Conservation (phyloP, 768 basidiomycete genomes). For the Sporobolomyces phaffii region DNA sequence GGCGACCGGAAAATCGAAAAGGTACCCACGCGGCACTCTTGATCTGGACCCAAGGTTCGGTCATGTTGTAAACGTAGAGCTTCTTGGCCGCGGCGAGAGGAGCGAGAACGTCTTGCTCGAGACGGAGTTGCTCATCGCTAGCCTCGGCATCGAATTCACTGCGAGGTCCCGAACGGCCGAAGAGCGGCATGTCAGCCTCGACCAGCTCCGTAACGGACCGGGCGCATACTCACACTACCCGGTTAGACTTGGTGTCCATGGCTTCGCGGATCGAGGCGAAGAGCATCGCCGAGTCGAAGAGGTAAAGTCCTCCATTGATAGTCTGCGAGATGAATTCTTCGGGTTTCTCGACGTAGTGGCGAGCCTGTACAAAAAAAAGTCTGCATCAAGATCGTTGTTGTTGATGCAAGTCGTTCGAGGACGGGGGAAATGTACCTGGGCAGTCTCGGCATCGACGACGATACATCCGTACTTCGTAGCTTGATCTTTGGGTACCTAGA, state of each 20-base stretch:
- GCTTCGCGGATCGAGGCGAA: conserved; percentile 50
- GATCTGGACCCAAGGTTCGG: conserved; percentile 50
- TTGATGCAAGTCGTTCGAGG: no score
- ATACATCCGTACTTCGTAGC: conserved; percentile 50
- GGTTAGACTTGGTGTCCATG: conserved; percentile 49
- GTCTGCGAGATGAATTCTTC: conserved; percentile 50
- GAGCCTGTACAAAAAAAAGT: neutral
- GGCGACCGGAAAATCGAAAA: no score
- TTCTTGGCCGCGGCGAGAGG: conserved; percentile 48
- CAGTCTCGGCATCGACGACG: conserved; percentile 47
- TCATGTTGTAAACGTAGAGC: conserved; percentile 50
- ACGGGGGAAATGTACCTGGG: conserved; percentile 36
- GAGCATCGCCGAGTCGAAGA: conserved; percentile 48
- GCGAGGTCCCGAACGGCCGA: neutral
- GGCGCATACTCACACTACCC: conserved; percentile 41
- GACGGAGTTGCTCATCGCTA: conserved; percentile 50
- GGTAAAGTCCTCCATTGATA: conserved; percentile 50
- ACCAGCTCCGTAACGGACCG: no score
- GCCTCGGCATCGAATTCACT: conserved; percentile 31
- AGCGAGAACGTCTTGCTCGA: conserved; percentile 52
- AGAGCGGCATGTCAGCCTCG: no score
- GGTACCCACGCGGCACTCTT: conserved; percentile 50
- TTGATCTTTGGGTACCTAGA: conserved; percentile 46
- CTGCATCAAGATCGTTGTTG: neutral
- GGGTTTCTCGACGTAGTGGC: conserved; percentile 49